A percentile compares a stretch with the other conserved stretches of the same genome.
These are phyloP conservation scores for Metschnikowia aberdeeniae DNA, from an alignment of 805 yeast species.

Conservation along the genomic window DNA sequence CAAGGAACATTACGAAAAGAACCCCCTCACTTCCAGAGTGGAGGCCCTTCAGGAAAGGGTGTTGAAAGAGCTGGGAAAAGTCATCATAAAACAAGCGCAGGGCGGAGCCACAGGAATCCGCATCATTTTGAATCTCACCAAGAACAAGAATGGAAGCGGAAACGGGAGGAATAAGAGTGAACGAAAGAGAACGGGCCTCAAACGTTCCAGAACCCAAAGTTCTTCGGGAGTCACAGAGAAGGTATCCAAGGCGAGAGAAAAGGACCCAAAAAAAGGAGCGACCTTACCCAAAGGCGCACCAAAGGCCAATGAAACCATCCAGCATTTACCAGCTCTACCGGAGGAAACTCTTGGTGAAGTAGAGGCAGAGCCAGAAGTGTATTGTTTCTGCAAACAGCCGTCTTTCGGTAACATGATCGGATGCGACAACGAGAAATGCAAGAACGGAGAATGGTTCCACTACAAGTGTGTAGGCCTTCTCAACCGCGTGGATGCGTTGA, in stretches of 20 bases:
- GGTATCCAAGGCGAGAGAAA: neutral
- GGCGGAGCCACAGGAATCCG: constrained; percentile 13
- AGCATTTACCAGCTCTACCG: neutral
- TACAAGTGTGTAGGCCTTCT: constrained; percentile 42
- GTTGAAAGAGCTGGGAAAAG: constrained; percentile 12
- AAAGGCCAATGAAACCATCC: neutral
- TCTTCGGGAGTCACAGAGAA: neutral
- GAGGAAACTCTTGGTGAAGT: neutral
- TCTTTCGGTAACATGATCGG: constrained; percentile 31
- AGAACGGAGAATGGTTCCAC: constrained; percentile 46
- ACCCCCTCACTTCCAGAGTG: constrained; percentile 35
- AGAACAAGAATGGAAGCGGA: neutral
- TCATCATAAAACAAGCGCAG: constrained; percentile 11
- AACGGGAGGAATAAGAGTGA: constrained; percentile 1
- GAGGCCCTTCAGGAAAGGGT: constrained; percentile 32
- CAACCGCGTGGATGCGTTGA: constrained; percentile 35
- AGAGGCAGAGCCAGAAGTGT: constrained; percentile 9
- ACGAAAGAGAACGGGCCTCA: neutral
- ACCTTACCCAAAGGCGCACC: neutral
- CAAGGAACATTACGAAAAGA: constrained; percentile 28
- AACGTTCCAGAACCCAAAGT: neutral
- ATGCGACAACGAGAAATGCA: constrained; percentile 31
- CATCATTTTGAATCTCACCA: constrained; percentile 14
- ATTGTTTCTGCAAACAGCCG: constrained; percentile 26
- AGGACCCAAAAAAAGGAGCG: neutral